Base-by-base conservation (phyloP, 2,329 filamentous ascomycete genomes). In the Penicillium sp. region DNA sequence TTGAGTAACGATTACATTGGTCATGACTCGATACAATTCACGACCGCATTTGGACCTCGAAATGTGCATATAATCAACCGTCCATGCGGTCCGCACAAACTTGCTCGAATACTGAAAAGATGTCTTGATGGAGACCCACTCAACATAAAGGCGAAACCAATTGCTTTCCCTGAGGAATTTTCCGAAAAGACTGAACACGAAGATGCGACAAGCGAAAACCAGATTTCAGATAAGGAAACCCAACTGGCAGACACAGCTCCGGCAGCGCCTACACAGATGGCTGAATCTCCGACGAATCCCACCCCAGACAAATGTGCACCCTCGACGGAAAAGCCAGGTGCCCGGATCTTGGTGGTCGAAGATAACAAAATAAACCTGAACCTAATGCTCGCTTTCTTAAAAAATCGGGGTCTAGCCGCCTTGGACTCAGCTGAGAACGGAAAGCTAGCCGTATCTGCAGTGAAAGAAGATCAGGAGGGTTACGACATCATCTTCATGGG, bases 401-500 rank as follows among this genome's bases (percentile, higher is more conserved):
- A 53, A 14, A 53, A 53, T 48, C 40, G 70, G 8, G 63, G 69
- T 2, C 59, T 73, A 29, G 31, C 65, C 6, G 62, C 58, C 8
- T 58, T 76, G 5, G 66, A 72, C 42, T 72, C 72, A 0, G 77
- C 76, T 6, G 68, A 70, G 26, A 73, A 79, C 52, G 77, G 77
- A 15, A 65, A 71, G 25, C 56, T 73, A 35, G 77, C 77, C 3
- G 69, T 79, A 8, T 65, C 75, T 12, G 69, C 73, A 7, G 69
- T 68, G 14, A 64, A 74, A 49, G 46, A 56, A 46, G 43, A 67
- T 12, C 42, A 61, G 33, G 60, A 69, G 22, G 65, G 68, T 7
- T 75, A 74, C 51, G 74, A 77, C 56, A 71, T 76, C 35, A 74
- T 78, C 48, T 76, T 78, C 55, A 78, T 79, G 76, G 59, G 54